Percentiles rank a stretch among this genome's conserved stretches.
These are phyloP conservation scores for Syzygium aqueum DNA, from an alignment of 345 rosid species.

Conservation along the genomic window DNA sequence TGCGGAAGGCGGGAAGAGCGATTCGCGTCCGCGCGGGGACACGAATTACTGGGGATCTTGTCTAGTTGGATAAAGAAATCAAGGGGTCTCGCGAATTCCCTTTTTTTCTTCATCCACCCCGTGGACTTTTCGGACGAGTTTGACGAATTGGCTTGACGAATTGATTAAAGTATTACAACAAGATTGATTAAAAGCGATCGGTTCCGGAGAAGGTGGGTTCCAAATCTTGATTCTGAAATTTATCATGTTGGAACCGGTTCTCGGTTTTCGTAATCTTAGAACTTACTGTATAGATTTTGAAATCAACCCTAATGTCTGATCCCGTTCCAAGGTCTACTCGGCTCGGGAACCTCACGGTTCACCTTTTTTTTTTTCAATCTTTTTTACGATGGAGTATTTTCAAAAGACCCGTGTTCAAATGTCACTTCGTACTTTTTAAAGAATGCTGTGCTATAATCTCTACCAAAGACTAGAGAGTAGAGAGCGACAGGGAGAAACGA, in stretches of 20 bases:
- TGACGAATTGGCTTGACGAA: not conserved
- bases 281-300: rapidly evolving
- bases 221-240: not conserved
- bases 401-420: not conserved
- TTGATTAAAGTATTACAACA: not conserved
- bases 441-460: not conserved
- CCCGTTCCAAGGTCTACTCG: rapidly evolving
- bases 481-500: not conserved
- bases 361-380: no score
- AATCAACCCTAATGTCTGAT: rapidly evolving
- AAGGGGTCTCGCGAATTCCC: not conserved
- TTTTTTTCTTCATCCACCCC: not conserved
- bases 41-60: not conserved
- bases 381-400: not conserved
- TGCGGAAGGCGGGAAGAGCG: not conserved
- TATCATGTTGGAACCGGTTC: not conserved
- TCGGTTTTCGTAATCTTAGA: rapidly evolving
- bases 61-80: not conserved
- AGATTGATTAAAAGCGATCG: not conserved
- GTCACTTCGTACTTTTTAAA: not conserved
- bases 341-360: no score
- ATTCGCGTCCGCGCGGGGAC: not conserved
- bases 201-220: not conserved
- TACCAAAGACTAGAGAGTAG: no score
- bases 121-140: not conserved